A percentile compares a stretch with the other conserved stretches of the same genome.
Conservation (phyloP, 192 early-diverging fungal species). For the Backusella luteola region DNA sequence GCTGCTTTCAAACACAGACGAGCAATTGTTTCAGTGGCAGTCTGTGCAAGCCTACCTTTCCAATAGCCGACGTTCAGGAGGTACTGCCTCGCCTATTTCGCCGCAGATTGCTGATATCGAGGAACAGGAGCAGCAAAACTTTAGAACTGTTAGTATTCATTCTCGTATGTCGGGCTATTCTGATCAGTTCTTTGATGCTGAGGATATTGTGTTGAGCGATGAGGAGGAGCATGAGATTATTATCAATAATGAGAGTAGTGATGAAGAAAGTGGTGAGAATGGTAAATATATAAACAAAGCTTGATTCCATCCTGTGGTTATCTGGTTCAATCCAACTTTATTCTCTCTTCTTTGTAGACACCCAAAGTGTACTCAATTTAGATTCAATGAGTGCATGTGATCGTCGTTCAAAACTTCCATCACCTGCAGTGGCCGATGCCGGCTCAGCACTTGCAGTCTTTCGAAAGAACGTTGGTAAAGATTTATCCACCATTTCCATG, state of each 20-base stretch:
- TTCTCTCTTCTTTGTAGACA: not conserved
- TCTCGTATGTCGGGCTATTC: constrained; percentile 33
- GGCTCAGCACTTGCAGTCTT: constrained; percentile 85
- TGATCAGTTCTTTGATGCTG: constrained; percentile 74
- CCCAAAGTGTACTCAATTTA: constrained; percentile 9
- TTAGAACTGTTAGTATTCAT: not conserved
- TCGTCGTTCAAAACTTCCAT: constrained; percentile 74
- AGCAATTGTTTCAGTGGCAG: constrained; percentile 11
- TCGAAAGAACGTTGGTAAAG: constrained; percentile 94
- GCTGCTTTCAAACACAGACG: not conserved
- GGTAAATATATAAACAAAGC: not conserved
- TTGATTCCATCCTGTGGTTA: not conserved
- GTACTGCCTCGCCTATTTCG: not conserved
- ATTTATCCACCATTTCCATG: constrained; percentile 96
- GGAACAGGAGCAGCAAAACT: not conserved
- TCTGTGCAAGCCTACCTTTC: not conserved
- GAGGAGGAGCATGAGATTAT: constrained; percentile 52
- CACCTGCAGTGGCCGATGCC: constrained; percentile 74
- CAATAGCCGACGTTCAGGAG: not conserved
- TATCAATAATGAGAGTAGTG: constrained; percentile 43
- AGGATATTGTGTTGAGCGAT: constrained; percentile 50
- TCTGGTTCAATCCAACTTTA: not conserved
- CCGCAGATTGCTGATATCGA: not conserved
- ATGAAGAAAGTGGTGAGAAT: constrained; percentile 48
- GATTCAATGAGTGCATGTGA: not conserved